Conservation (phyloP, 345 rosid species). For the Mercurialis annua region DNA sequence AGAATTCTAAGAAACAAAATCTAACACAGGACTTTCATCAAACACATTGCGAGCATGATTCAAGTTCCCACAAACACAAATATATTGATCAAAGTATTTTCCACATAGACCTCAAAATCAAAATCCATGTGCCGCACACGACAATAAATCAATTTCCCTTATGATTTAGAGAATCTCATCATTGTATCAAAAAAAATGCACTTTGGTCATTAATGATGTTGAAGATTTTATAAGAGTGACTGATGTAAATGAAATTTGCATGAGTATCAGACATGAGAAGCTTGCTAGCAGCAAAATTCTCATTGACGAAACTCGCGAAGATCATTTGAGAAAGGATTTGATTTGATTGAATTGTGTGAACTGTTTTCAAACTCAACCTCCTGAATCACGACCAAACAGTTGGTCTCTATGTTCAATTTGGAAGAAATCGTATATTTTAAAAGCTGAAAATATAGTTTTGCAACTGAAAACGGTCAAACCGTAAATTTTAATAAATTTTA, state of each 20-base stretch:
- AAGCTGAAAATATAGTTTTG: too few species aligned
- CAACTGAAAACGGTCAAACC: too few species aligned
- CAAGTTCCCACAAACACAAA: conserved; percentile 43
- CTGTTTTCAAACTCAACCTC: conserved; percentile 40
- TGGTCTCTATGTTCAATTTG: too few species aligned
- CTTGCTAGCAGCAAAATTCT: conserved; percentile 46
- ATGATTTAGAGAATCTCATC: conserved; percentile 43
- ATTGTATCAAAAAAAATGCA: conserved; percentile 46
- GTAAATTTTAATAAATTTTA: too few species aligned
- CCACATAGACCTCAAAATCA: conserved; percentile 42
- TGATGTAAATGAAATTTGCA: conserved; percentile 29
- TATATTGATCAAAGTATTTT: conserved; percentile 48
- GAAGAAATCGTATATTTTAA: too few species aligned
- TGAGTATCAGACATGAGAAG: conserved; percentile 42
- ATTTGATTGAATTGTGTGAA: conserved; percentile 44
- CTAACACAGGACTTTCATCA: conserved; percentile 44
- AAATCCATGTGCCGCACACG: conserved; percentile 44
- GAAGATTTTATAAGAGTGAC: conserved; percentile 38
- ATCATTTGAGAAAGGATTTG: conserved; percentile 52
- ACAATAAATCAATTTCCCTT: conserved; percentile 45
- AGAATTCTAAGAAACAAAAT: conserved; percentile 59
- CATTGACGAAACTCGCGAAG: conserved; percentile 40
- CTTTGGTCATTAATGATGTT: conserved; percentile 35
- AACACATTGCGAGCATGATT: conserved; percentile 42
- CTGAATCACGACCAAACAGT: too few species aligned